A percentile compares a stretch with the other conserved stretches of the same genome.
Evolutionary conservation across 1,284 basidiomycete genomes (phyloP).

Genomic region (Ceratobasidium sp.): DNA sequence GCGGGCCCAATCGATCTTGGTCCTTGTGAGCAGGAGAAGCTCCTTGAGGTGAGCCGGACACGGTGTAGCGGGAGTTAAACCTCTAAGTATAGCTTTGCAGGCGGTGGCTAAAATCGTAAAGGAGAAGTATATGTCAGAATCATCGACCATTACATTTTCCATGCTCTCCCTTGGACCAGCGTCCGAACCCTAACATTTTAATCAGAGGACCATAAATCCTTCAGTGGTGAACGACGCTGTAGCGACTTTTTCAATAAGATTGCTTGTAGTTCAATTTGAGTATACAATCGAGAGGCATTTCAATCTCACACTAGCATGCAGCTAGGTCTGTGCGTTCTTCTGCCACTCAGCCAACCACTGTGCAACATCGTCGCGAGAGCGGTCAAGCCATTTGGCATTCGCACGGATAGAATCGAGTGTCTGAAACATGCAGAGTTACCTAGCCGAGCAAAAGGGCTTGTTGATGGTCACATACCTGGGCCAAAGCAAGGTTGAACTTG

Average conservation of each 20-base stretch:
- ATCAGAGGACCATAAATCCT: neutral
- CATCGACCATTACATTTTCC: slow-evolving; percentile 36
- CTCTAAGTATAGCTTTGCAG: slow-evolving; percentile 49
- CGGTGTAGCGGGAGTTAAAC: slow-evolving; percentile 40
- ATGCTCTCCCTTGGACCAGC: slow-evolving; percentile 19
- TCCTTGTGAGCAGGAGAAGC: slow-evolving; percentile 48
- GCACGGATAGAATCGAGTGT: slow-evolving; percentile 59
- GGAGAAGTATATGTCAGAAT: slow-evolving; percentile 61
- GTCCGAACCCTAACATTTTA: neutral
- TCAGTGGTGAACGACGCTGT: neutral
- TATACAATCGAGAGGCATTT: neutral
- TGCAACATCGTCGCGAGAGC: slow-evolving; percentile 56
- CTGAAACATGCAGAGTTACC: slow-evolving; percentile 3
- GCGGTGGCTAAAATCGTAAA: slow-evolving; percentile 73
- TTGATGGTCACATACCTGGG: slow-evolving; percentile 47
- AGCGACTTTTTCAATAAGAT: neutral
- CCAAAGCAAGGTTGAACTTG: slow-evolving; percentile 55
- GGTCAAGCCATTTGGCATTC: slow-evolving; percentile 57
- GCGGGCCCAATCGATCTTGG: slow-evolving; percentile 81
- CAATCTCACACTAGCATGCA: neutral
- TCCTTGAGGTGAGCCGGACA: slow-evolving; percentile 65
- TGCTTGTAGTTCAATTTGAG: neutral
- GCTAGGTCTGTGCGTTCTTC: slow-evolving; percentile 15
- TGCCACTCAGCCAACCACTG: slow-evolving; percentile 44
- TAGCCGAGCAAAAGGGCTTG: neutral